These are phyloP conservation scores for Hemisphaericaspora lyxosophila DNA, from an alignment of 1,139 yeast genomes.

Conservation along the genomic window DNA sequence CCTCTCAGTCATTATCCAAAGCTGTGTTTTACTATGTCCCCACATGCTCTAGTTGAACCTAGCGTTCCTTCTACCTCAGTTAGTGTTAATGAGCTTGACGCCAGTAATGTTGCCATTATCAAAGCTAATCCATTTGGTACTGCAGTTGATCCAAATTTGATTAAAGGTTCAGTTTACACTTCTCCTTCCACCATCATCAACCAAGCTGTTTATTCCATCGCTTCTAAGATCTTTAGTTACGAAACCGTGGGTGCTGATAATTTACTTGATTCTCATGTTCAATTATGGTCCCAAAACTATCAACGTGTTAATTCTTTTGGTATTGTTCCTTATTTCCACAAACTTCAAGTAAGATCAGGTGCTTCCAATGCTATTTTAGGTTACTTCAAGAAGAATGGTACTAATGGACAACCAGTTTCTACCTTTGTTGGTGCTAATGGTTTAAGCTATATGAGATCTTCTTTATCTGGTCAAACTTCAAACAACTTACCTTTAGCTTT, in stretches of 20 bases:
- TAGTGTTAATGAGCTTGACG: constrained; percentile 8
- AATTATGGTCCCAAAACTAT: constrained; percentile 58
- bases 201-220: constrained; percentile 63
- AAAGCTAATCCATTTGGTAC: constrained; percentile 54
- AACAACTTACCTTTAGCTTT: constrained; percentile 62
- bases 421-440: constrained; percentile 71
- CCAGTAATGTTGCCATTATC: constrained; percentile 10
- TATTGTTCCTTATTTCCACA: constrained; percentile 55
- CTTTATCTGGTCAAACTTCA: constrained; percentile 36
- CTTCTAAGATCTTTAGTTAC: constrained; percentile 69
- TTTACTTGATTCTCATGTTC: constrained; percentile 59
- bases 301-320: constrained; percentile 55
- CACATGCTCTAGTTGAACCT: constrained; percentile 10
- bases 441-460: constrained; percentile 64
- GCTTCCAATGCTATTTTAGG: constrained; percentile 83
- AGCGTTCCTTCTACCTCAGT: constrained; percentile 1
- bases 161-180: constrained; percentile 53
- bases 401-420: constrained; percentile 41
- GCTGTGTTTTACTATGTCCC: constrained; percentile 7
- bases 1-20: too few species aligned
- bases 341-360: constrained; percentile 78
- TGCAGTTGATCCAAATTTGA: constrained; percentile 53
- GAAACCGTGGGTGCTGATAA: constrained; percentile 62
- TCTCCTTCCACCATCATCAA: constrained; percentile 66
- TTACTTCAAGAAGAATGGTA: constrained; percentile 48